These are phyloP conservation scores for Rhododendron henanense DNA, from an alignment of 148 eudicot genomes.

Conservation along the genomic window DNA sequence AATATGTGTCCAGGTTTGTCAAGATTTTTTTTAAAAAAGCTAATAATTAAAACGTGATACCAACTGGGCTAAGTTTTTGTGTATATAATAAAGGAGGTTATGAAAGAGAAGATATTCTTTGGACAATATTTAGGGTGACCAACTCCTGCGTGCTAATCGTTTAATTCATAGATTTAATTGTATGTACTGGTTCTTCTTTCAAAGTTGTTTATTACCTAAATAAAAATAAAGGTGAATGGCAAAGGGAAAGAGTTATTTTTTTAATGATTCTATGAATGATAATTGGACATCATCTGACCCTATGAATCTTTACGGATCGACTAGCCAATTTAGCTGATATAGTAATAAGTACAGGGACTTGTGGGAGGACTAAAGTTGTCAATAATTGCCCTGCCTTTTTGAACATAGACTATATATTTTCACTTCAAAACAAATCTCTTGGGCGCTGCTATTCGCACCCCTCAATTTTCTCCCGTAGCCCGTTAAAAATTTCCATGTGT, in stretches of 20 bases:
- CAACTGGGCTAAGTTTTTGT: not conserved
- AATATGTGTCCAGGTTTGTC: not conserved
- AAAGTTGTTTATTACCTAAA: not conserved
- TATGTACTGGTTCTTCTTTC: not conserved
- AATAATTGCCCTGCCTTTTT: constrained; percentile 7
- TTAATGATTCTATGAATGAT: not conserved
- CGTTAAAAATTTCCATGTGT: too few species aligned
- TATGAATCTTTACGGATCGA: not conserved
- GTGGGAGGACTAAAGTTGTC: not conserved
- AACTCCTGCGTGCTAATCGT: too few species aligned
- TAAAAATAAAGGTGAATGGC: not conserved
- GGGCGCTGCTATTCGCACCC: too few species aligned
- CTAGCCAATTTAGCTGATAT: not conserved
- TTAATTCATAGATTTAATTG: not conserved
- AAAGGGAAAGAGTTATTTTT: not conserved
- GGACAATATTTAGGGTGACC: not conserved
- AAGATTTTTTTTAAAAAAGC: not conserved
- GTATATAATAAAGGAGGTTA: not conserved
- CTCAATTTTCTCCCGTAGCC: too few species aligned
- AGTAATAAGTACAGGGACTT: not conserved
- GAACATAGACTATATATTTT: not conserved
- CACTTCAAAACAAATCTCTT: not conserved
- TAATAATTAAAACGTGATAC: too few species aligned
- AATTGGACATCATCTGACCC: too few species aligned
- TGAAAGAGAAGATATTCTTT: not conserved